Base-by-base conservation (phyloP, 2,329 filamentous ascomycete genomes). In the Fusarium temperatum region DNA sequence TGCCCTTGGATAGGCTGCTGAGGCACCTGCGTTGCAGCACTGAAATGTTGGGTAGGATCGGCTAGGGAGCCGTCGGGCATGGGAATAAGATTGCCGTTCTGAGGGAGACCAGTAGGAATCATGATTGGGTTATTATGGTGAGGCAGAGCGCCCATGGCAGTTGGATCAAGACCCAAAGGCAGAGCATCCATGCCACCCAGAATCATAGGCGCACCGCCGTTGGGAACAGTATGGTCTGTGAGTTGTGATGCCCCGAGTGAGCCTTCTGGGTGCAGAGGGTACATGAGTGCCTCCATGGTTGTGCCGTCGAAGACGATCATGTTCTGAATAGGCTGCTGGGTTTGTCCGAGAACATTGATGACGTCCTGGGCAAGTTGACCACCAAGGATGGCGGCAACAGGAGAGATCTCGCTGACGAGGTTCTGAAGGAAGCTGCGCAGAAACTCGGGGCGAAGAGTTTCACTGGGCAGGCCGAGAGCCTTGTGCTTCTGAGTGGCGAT, bases 251-350 rank as follows among this genome's bases (percentile, higher is more conserved):
- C 81, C 47, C 89, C 90, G 18, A 91, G 84, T 28, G 79, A 80
- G 32, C 88, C 89, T 62, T 90, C 88, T 0, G 94, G 94, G 80
- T 97, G 94, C 47, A 98, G 86, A 5, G 94, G 89, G 80, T 96
- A 98, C 74, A 96, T 91, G 5, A 91, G 91, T 0, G 93, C 94
- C 74, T 93, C 89, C 82, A 94, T 93, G 51, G 88, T 89, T 76
- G 94, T 93, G 20, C 95, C 95, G 81, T 98, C 95, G 78, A 98
- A 98, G 26, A 98, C 86, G 56, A 98, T 89, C 81, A 98, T 90
- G 82, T 99, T 99, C 84, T 99, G 96, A 47, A 99, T 93, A 2
- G 96, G 96, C 82, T 98, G 96, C 84, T 98, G 95, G 45, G 93
- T 91, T 80, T 93, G 91, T 55, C 95, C 94, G 11, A 98, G 89